phyloP scores from a whole-genome alignment of 345 rosid genomes.

The Combretum micranthum region DNA sequence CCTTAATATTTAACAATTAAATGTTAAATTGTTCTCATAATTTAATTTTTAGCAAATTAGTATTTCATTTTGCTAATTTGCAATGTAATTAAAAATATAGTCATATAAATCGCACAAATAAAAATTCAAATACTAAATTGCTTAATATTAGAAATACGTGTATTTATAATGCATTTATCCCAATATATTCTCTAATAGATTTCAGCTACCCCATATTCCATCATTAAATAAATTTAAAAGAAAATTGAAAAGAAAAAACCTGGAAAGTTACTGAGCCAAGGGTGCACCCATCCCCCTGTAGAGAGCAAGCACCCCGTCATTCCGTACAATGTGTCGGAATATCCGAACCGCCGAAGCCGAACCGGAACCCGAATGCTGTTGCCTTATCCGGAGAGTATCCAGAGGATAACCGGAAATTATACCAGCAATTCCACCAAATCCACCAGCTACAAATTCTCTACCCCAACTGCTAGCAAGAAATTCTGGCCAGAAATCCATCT shows the following conservation, averaged over 20 bases:
- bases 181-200: too few relatives aligned
- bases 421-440: constrained; percentile 93
- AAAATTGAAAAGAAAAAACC: constrained; percentile 37
- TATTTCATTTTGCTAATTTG: too few relatives aligned
- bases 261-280: constrained; percentile 92
- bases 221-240: too few relatives aligned
- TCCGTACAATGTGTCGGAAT: constrained; percentile 47
- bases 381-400: constrained; percentile 75
- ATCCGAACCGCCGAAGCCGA: constrained; percentile 57
- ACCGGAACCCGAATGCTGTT: constrained; percentile 55
- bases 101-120: too few relatives aligned
- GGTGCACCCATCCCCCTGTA: constrained; percentile 94
- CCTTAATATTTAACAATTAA: too few relatives aligned
- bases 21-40: too few relatives aligned
- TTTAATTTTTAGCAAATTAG: too few relatives aligned
- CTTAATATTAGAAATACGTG: too few relatives aligned
- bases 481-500: constrained; percentile 94
- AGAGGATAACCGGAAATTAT: constrained; percentile 85
- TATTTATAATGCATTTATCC: too few relatives aligned
- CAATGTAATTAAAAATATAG: too few relatives aligned
- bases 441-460: constrained; percentile 84
- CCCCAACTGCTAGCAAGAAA: constrained; percentile 85
- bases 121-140: too few relatives aligned
- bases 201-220: too few relatives aligned
- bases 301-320: constrained; percentile 65